Evolutionary conservation across 768 basidiomycete species (phyloP).

Genomic region (Butyriboletus loyo): DNA sequence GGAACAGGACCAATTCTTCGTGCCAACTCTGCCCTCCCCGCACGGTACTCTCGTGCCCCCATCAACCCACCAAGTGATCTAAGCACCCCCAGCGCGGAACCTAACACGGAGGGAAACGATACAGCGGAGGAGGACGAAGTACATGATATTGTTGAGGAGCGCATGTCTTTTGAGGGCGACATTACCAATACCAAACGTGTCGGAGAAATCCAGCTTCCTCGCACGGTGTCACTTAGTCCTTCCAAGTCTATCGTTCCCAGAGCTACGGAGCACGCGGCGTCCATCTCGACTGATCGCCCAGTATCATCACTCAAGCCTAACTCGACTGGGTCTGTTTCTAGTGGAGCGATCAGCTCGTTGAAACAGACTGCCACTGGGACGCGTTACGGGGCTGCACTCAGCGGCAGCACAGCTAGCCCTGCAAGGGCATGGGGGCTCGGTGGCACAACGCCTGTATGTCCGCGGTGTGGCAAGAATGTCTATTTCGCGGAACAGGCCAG

Average conservation of each 20-base stretch:
- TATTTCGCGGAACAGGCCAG: constrained; percentile 83
- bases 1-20: constrained; percentile 35
- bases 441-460: constrained; percentile 59
- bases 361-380: constrained; percentile 56
- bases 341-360: constrained; percentile 29
- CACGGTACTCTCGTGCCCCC: constrained; percentile 30
- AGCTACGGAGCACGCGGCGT: neutral
- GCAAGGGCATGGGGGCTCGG: constrained; percentile 49
- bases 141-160: constrained; percentile 28
- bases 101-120: constrained; percentile 26
- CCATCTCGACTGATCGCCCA: constrained; percentile 18
- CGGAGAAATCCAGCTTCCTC: constrained; percentile 46
- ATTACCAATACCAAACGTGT: constrained; percentile 47
- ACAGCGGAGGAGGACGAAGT: constrained; percentile 26
- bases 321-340: constrained; percentile 19
- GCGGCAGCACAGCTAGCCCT: constrained; percentile 39
- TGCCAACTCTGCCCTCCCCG: constrained; percentile 42
- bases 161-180: constrained; percentile 25
- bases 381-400: constrained; percentile 59
- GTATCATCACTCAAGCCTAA: constrained; percentile 21
- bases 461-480: constrained; percentile 69
- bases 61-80: constrained; percentile 12
- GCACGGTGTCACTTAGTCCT: constrained; percentile 51
- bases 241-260: constrained; percentile 19
- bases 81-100: constrained; percentile 1